Percentiles rank a stretch among this genome's conserved stretches.
phyloP scores from a whole-genome alignment of 1,284 basidiomycete species.

The Boletus semigastroideus region DNA sequence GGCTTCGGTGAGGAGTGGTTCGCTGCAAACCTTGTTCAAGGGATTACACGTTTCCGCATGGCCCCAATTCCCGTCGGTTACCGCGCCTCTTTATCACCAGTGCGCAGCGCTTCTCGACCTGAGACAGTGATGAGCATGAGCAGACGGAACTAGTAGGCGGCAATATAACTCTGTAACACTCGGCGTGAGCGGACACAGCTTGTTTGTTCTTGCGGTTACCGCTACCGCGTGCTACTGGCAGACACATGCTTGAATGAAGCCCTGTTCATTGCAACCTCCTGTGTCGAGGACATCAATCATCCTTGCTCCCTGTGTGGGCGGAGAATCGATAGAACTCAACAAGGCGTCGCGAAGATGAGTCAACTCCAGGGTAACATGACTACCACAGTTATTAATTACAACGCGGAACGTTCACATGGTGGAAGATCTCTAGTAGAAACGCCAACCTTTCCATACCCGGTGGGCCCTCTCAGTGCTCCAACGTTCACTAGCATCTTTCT shows the following conservation, averaged over 20 bases:
- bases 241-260: no score
- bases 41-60: conserved; percentile 30
- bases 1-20: conserved; percentile 35
- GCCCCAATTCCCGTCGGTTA: conserved; percentile 35
- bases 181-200: neutral
- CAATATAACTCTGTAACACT: conserved; percentile 2
- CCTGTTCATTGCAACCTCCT: no score
- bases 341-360: conserved; percentile 10
- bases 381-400: conserved; percentile 16
- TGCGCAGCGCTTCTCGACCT: conserved; percentile 23
- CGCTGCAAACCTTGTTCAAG: conserved; percentile 21
- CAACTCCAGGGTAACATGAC: conserved; percentile 17
- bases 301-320: conserved; percentile 17
- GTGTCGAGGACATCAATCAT: neutral
- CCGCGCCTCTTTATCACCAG: conserved; percentile 31
- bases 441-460: conserved; percentile 2
- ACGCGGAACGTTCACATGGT: conserved; percentile 7
- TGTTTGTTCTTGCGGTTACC: no score
- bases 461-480: conserved; percentile 3
- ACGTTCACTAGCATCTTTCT: conserved; percentile 22
- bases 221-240: no score
- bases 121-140: conserved; percentile 6
- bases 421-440: conserved; percentile 11
- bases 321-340: conserved; percentile 26
- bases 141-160: neutral